Evolutionary conservation across 306 rosid species (phyloP), one percentile per base, ranked within the genome.

Genomic region (Medicago lupulina): DNA sequence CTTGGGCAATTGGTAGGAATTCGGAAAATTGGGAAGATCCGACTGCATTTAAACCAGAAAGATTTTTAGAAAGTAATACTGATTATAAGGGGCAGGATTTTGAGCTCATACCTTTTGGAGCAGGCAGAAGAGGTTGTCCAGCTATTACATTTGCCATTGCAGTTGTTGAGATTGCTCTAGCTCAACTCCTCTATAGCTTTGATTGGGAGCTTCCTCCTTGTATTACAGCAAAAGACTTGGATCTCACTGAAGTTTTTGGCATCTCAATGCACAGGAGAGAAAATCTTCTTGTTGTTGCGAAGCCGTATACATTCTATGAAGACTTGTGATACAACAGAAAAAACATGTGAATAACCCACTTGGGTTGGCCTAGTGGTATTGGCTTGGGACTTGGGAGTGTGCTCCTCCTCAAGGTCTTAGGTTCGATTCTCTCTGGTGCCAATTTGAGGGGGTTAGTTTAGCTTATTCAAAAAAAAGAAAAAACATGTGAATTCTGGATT

Each of bases 161-260:
- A 44, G 79, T 64, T 50, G 19, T 82, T 67, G 91, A 88, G 85
- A 90, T 88, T 74, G 89, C 89, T 75, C 74, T 92, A 4, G 92
- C 96, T 75, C 96, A 88, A 63, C 85, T 92, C 23, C 86, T 92
- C 43, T 82, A 88, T 8, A 79, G 86, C 73, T 85, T 92, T 12
- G 85, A 90, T 65, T 92, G 92, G 96, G 87, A 85, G 84, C 86
- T 90, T 79, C 96, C 91, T 31, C 83, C 67, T 59, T 90, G 89
- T 73, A 55, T 69, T 28, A 10, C 78, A 16, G 76, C 85, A 3
- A 50, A 89, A 41, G 84, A 84, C 68, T 66, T 89, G 81, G 93
- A 93, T 69, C 81, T 85, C 83, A 71, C 85, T 4, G 97, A 88
- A 50, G 84, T 63, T 65, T 88, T 91, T 51, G 90, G 93, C 69